These are phyloP conservation scores for Lasiosphaeria hispida DNA, from an alignment of 495 filamentous ascomycete genomes.

Conservation along the genomic window DNA sequence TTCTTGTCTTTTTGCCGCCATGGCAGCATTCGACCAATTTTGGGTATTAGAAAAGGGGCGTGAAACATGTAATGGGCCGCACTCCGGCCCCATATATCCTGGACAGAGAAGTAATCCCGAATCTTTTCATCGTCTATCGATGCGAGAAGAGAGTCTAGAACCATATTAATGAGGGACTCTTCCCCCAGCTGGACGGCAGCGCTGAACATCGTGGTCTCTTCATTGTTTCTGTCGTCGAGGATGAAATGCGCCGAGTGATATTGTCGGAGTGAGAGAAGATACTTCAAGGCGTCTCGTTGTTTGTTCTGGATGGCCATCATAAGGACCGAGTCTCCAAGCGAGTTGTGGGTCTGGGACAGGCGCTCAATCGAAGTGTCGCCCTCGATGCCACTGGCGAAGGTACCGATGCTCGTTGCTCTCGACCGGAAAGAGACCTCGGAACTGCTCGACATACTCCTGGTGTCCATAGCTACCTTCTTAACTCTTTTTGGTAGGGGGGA, in stretches of 20 bases:
- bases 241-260: slow-evolving; percentile 68
- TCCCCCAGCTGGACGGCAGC: slow-evolving; percentile 92
- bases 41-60: slow-evolving; percentile 71
- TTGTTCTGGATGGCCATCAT: slow-evolving; percentile 95
- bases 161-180: slow-evolving; percentile 65
- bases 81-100: slow-evolving; percentile 83
- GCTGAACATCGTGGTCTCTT: slow-evolving; percentile 85
- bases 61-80: slow-evolving; percentile 96
- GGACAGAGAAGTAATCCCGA: slow-evolving; percentile 63
- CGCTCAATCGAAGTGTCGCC: slow-evolving; percentile 83
- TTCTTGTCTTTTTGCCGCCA: slow-evolving; percentile 93
- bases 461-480: slow-evolving; percentile 87
- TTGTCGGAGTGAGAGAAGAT: slow-evolving; percentile 71
- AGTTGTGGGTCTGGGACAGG: slow-evolving; percentile 76
- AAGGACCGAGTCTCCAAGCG: slow-evolving; percentile 76
- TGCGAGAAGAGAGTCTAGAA: slow-evolving; percentile 61
- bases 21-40: slow-evolving; percentile 72
- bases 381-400: slow-evolving; percentile 68
- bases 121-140: slow-evolving; percentile 45
- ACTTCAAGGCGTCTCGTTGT: slow-evolving; percentile 66
- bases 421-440: slow-evolving; percentile 77
- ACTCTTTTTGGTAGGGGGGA: slow-evolving; percentile 49
- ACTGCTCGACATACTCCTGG: slow-evolving; percentile 79
- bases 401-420: slow-evolving; percentile 70
- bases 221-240: slow-evolving; percentile 79